Evolutionary conservation across 345 rosid genomes (phyloP).

Genomic region (Odontarrhena argentea): DNA sequence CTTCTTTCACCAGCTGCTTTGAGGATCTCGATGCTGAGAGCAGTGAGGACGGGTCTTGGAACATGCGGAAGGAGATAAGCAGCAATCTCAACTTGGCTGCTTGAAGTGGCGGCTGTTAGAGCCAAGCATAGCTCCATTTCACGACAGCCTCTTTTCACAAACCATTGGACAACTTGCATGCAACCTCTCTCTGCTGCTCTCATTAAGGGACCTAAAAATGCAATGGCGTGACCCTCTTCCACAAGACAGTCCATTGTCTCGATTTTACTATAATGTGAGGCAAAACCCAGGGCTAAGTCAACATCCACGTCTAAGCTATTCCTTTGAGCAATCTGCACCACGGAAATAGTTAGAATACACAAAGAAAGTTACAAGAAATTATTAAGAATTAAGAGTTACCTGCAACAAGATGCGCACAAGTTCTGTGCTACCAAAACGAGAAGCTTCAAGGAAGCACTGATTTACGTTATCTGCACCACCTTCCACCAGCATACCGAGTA

Average conservation of each 20-base stretch:
- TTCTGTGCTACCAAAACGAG: conserved; percentile 98
- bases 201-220: conserved; percentile 92
- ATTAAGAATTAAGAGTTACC: conserved; percentile 47
- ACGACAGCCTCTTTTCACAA: conserved; percentile 82
- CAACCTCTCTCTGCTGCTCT: conserved; percentile 98
- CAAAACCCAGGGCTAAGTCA: conserved; percentile 89
- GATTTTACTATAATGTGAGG: conserved; percentile 87
- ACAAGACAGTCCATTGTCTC: conserved; percentile 97
- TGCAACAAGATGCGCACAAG: conserved; percentile 90
- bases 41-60: conserved; percentile 82
- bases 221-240: conserved; percentile 93
- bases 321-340: conserved; percentile 83
- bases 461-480: conserved; percentile 97
- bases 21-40: conserved; percentile 89
- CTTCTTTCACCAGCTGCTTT: conserved; percentile 97
- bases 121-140: conserved; percentile 97
- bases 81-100: conserved; percentile 82
- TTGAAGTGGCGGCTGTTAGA: conserved; percentile 93
- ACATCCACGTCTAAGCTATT: conserved; percentile 98
- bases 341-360: conserved; percentile 12
- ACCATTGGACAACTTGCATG: conserved; percentile 95
- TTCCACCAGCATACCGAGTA: conserved; percentile 87
- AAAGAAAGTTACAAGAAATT: conserved; percentile 14
- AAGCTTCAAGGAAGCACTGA: conserved; percentile 98
- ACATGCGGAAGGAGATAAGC: conserved; percentile 90